These are phyloP conservation scores for Fusarium illudens DNA, from an alignment of 2,329 filamentous ascomycete genomes.

Conservation along the genomic window DNA sequence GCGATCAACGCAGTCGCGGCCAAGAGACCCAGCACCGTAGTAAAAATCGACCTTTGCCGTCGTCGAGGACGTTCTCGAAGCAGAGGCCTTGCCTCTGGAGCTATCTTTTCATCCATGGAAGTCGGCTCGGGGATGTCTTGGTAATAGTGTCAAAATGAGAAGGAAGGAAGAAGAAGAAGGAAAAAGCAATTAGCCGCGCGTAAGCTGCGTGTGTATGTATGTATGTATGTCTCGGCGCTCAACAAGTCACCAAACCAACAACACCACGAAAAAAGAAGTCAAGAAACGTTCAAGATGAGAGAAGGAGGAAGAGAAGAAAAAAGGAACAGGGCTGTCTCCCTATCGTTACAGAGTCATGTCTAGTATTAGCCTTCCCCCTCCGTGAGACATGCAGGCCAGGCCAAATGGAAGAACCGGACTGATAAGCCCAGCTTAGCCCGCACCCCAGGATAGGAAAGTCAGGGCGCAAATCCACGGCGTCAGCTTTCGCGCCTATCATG, in stretches of 20 bases:
- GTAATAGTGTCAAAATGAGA: not conserved
- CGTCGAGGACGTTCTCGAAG: conserved; percentile 9
- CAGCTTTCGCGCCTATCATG: conserved; percentile 27
- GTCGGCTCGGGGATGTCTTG: not conserved
- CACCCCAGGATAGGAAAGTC: not conserved
- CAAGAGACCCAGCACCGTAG: conserved; percentile 29
- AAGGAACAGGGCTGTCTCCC: not conserved
- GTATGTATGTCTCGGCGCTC: not conserved
- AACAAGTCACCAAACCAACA: not conserved
- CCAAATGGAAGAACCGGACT: not conserved
- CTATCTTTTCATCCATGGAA: not conserved
- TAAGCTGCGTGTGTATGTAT: not conserved
- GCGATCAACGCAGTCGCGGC: conserved; percentile 26
- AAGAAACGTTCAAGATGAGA: not conserved
- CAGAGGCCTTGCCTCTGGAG: conserved; percentile 23
- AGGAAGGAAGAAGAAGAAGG: not conserved
- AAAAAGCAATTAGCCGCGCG: not conserved
- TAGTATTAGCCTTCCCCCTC: no score
- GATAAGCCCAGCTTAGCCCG: not conserved
- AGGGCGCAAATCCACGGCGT: not conserved
- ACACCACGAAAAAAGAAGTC: not conserved
- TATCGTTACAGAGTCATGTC: not conserved
- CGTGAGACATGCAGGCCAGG: conserved; percentile 12
- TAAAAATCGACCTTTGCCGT: not conserved
- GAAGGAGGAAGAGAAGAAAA: not conserved